A percentile compares a stretch with the other conserved stretches of the same genome.
Conservation (phyloP, 352 stramenopile species). For the Globisporangium polare region DNA sequence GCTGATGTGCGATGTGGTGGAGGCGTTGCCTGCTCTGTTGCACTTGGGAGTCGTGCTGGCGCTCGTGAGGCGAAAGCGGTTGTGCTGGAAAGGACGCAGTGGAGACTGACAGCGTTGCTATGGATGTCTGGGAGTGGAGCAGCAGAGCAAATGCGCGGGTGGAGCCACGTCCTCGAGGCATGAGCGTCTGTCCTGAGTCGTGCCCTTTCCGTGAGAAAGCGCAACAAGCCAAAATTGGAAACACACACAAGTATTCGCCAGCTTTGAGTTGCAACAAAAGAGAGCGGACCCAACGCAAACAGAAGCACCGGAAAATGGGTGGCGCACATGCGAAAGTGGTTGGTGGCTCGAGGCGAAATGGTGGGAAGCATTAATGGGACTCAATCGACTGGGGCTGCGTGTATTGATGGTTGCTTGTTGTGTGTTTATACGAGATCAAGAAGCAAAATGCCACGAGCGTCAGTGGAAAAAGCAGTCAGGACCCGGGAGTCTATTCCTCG, state of each 20-base stretch:
- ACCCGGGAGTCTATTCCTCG: conserved; percentile 36
- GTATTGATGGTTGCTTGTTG: conserved; percentile 11
- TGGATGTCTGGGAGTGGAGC: not conserved
- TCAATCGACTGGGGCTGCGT: conserved; percentile 15
- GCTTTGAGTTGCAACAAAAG: not conserved
- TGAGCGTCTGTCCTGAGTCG: not conserved
- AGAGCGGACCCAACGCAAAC: not conserved
- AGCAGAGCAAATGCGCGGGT: not conserved
- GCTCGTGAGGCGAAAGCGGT: not conserved
- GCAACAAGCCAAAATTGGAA: not conserved
- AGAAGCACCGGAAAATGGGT: not conserved
- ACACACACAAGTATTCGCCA: not conserved
- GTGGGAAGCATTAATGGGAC: not conserved
- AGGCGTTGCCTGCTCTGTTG: too few relatives aligned
- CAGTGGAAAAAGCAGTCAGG: conserved; percentile 14
- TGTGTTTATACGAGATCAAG: conserved; percentile 4
- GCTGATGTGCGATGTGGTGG: not conserved
- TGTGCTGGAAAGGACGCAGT: conserved; percentile 5
- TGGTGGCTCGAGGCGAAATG: not conserved
- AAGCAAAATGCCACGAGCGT: conserved; percentile 1
- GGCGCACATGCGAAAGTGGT: not conserved
- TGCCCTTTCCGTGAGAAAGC: conserved; percentile 7
- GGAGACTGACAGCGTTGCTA: not conserved
- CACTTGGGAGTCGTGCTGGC: too few relatives aligned
- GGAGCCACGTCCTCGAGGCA: conserved; percentile 1